phyloP scores from a whole-genome alignment of 768 basidiomycete genomes.

The Fomitopsis serialis region DNA sequence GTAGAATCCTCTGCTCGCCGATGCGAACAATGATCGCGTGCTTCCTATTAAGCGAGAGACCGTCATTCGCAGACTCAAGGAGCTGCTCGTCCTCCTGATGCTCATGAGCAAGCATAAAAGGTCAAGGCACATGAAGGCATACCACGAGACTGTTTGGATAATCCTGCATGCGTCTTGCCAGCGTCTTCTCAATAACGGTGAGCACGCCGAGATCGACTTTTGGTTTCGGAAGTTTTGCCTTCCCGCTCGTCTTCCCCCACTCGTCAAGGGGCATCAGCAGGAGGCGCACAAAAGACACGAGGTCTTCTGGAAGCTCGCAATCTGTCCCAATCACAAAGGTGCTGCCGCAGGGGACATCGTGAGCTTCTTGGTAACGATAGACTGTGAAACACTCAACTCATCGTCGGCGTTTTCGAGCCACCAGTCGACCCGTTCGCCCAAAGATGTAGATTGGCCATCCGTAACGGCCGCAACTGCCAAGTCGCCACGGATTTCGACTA shows the following conservation, averaged over 20 bases:
- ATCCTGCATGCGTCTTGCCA: constrained; percentile 43
- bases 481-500: constrained; percentile 76
- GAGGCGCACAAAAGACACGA: constrained; percentile 63
- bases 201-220: constrained; percentile 46
- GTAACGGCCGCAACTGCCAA: constrained; percentile 41
- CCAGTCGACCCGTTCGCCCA: constrained; percentile 77
- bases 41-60: constrained; percentile 40
- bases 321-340: constrained; percentile 52
- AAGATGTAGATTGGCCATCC: constrained; percentile 15
- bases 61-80: constrained; percentile 20
- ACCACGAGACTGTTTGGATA: constrained; percentile 64
- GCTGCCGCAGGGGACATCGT: constrained; percentile 26
- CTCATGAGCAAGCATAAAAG: not conserved
- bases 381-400: constrained; percentile 55
- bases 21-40: constrained; percentile 70
- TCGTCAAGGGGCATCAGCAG: constrained; percentile 51
- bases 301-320: constrained; percentile 43
- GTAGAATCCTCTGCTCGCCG: constrained; percentile 74
- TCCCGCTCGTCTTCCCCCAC: constrained; percentile 54
- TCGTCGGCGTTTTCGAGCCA: constrained; percentile 90
- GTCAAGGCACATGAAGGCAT: constrained; percentile 15
- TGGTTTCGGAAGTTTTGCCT: constrained; percentile 72
- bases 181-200: constrained; percentile 40
- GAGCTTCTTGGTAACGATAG: not conserved
- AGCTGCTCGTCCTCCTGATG: constrained; percentile 48